Evolutionary conservation across 1,284 basidiomycete genomes (phyloP), one percentile per base, ranked within the genome.

Genomic region (Amylostereum areolatum): DNA sequence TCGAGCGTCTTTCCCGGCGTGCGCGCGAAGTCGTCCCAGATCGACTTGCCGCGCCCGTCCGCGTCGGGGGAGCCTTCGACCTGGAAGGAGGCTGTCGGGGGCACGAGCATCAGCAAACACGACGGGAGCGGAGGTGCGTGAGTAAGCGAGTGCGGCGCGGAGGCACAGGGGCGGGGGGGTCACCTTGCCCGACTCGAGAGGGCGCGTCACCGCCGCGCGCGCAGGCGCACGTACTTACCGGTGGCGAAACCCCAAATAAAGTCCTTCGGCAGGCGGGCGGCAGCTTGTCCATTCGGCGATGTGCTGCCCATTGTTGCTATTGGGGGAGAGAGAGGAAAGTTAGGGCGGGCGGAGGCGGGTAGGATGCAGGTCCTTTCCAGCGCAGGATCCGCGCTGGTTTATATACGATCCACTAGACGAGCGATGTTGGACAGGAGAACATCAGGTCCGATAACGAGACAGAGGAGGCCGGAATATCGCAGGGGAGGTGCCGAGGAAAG

Each of bases 241-340:
- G 86, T 87, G 3, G 84, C 82, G 58, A 83, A 85, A 46, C 83
- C 85, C 75, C 81, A 87, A 46, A 84, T 66, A 62, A 89, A 89
- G 58, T 80, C 75, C 48, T 70, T 71, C 33, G 79, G 68, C 12
- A 74, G 62, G 55, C 67, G 68, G 53, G 49, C 35, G 63, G 64
- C 63, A 47, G n/a, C n/a, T 25, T 43, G 7, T 11, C 5, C 4
- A 28, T 43, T 12, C 18, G 18, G 18, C 18, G 18, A 18, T 18
- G 25, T 25, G 41, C 28, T 43, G 41, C 41, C 27, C 41, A 43
- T 43, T n/a, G 8, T 35, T 18, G 18, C 18, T 18, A 18, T 18
- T 18, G 18, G 18, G 18, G 18, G 18, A 18, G 18, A 18, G 18
- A 18, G 18, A 18, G 18, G 18, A 18, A 18, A 18, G 18, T 18